Conservation (phyloP, 2,329 filamentous ascomycete species). For the Penicillium sp. region DNA sequence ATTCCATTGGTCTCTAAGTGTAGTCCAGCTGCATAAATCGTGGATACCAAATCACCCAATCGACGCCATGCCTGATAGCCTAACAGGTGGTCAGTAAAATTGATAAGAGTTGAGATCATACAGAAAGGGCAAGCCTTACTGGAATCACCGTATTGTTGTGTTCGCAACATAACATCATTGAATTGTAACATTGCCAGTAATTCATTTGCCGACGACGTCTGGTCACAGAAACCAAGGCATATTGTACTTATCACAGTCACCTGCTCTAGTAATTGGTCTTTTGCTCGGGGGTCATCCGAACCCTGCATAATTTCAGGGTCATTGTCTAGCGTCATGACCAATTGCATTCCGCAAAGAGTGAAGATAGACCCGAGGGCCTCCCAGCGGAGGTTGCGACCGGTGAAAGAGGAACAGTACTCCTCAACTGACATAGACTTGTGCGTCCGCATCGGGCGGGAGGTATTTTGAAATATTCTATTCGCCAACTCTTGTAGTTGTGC, state of each 20-base stretch:
- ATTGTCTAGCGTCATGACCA: slow-evolving; percentile 31
- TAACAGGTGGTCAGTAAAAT: slow-evolving; percentile 17
- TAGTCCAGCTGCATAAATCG: slow-evolving; percentile 50
- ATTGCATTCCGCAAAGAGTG: slow-evolving; percentile 39
- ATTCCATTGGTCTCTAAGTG: slow-evolving; percentile 43
- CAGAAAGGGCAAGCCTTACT: slow-evolving; percentile 36
- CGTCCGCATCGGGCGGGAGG: slow-evolving; percentile 27
- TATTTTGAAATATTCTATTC: slow-evolving; percentile 33
- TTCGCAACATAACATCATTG: slow-evolving; percentile 34
- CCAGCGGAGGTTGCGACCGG: slow-evolving; percentile 40
- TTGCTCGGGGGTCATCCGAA: slow-evolving; percentile 22
- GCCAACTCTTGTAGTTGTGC: slow-evolving; percentile 29
- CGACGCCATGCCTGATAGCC: slow-evolving; percentile 51
- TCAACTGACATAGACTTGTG: slow-evolving; percentile 31
- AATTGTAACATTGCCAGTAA: slow-evolving; percentile 38
- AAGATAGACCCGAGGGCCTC: slow-evolving; percentile 45
- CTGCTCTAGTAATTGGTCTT: slow-evolving; percentile 34
- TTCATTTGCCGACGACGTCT: slow-evolving; percentile 36
- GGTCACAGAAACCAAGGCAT: slow-evolving; percentile 36
- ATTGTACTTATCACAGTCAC: slow-evolving; percentile 36
- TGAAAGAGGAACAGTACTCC: slow-evolving; percentile 34
- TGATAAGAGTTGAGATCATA: neutral
- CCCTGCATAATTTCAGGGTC: slow-evolving; percentile 31
- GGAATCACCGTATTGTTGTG: slow-evolving; percentile 38
- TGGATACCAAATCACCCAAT: slow-evolving; percentile 49